Conservation (phyloP, 495 filamentous ascomycete species). For the Podospora fimiseda region DNA sequence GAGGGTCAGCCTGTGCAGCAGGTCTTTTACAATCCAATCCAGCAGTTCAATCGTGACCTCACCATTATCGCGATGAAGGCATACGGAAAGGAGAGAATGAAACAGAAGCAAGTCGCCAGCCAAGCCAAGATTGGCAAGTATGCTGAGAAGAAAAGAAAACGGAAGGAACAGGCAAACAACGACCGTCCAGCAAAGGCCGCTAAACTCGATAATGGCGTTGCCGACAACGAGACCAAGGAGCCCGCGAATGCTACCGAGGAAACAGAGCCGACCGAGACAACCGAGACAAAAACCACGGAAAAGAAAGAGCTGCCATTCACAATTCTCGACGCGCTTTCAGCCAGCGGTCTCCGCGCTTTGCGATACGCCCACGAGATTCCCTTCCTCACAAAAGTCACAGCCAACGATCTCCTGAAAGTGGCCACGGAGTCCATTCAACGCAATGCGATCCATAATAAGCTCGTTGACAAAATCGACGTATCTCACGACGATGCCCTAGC, state of each 20-base stretch:
- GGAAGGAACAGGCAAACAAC: slow-evolving; percentile 33
- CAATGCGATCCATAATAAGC: slow-evolving; percentile 76
- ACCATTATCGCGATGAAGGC: slow-evolving; percentile 84
- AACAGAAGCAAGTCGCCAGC: slow-evolving; percentile 37
- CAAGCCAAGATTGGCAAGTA: slow-evolving; percentile 32
- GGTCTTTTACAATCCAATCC: slow-evolving; percentile 98
- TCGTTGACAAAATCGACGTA: slow-evolving; percentile 61
- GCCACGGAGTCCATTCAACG: slow-evolving; percentile 74
- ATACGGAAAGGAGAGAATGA: slow-evolving; percentile 64
- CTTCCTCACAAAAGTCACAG: slow-evolving; percentile 70
- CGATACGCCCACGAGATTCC: slow-evolving; percentile 90
- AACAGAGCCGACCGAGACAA: slow-evolving; percentile 5
- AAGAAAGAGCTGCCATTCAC: slow-evolving; percentile 47
- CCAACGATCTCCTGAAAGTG: slow-evolving; percentile 75
- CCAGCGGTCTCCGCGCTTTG: slow-evolving; percentile 85
- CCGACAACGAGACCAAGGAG: slow-evolving; percentile 16
- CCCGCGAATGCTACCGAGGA: slow-evolving; percentile 12
- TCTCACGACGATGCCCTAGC: slow-evolving; percentile 74
- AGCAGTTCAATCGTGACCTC: slow-evolving; percentile 96
- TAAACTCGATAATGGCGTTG: slow-evolving; percentile 13
- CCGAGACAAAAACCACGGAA: slow-evolving; percentile 11
- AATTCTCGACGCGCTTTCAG: slow-evolving; percentile 91
- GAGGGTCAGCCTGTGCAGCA: slow-evolving; percentile 52
- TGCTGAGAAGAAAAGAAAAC: slow-evolving; percentile 43
- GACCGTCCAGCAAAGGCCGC: slow-evolving; percentile 24